Evolutionary conservation across 1,284 basidiomycete genomes (phyloP).

Genomic region (Cryptococcus sp.): DNA sequence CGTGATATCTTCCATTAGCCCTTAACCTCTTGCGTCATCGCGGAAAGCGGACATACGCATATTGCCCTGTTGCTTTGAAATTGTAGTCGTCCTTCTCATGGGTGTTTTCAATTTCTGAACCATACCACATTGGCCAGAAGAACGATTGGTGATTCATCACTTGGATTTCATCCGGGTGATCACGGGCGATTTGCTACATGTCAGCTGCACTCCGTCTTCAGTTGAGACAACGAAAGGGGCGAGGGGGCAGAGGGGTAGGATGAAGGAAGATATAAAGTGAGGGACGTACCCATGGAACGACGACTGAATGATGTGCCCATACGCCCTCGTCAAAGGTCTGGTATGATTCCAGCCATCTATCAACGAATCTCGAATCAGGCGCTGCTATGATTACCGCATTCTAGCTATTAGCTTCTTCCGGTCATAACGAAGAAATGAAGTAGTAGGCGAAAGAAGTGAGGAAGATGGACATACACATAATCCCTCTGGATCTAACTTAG

Average conservation of each 20-base stretch:
- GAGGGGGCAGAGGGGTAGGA: not conserved
- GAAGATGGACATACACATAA: slow-evolving; percentile 36
- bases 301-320: slow-evolving; percentile 50
- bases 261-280: not conserved
- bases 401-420: slow-evolving; percentile 18
- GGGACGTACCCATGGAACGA: slow-evolving; percentile 38
- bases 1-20: slow-evolving; percentile 39
- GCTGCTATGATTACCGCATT: slow-evolving; percentile 52
- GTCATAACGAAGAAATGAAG: not conserved
- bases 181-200: slow-evolving; percentile 43
- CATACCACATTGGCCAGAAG: slow-evolving; percentile 53
- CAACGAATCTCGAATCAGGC: slow-evolving; percentile 47
- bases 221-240: not conserved
- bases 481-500: slow-evolving; percentile 41
- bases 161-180: slow-evolving; percentile 48
- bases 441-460: not conserved
- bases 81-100: slow-evolving; percentile 41
- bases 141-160: slow-evolving; percentile 50
- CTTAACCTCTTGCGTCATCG: not conserved
- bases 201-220: not conserved
- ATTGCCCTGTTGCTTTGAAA: slow-evolving; percentile 41
- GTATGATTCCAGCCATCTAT: slow-evolving; percentile 48
- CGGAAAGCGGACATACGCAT: slow-evolving; percentile 33
- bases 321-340: slow-evolving; percentile 43
- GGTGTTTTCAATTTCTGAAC: slow-evolving; percentile 38